These are phyloP conservation scores for Symbiodinium natans DNA, from an alignment of 73 alveolate species.

Conservation along the genomic window DNA sequence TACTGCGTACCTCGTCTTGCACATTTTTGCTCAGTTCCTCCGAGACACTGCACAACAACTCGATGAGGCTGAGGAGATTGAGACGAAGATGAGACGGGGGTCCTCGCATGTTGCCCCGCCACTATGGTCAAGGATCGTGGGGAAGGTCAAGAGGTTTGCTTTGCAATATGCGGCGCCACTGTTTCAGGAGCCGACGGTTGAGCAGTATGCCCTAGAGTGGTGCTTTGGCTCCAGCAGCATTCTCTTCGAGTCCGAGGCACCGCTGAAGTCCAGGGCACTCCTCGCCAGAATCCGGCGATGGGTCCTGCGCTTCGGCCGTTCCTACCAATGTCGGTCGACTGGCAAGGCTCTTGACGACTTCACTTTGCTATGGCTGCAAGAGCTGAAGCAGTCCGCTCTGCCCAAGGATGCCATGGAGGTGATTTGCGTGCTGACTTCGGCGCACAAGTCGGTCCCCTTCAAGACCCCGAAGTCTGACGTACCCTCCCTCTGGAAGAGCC, in stretches of 20 bases:
- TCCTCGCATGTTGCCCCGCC: too few species aligned
- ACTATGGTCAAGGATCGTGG: not conserved
- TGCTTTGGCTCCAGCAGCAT: not conserved
- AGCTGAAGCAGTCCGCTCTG: not conserved
- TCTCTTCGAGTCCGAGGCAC: not conserved
- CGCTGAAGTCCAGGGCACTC: not conserved
- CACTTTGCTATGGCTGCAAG: not conserved
- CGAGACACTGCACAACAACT: not conserved
- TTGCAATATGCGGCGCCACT: not conserved
- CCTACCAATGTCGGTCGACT: not conserved
- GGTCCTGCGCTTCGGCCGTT: not conserved
- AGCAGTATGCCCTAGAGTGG: not conserved
- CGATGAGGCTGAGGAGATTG: not conserved
- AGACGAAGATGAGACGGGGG: not conserved
- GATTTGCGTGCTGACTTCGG: not conserved
- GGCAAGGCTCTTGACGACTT: not conserved
- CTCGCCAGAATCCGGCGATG: not conserved
- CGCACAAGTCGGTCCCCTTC: not conserved
- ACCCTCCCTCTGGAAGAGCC: not conserved
- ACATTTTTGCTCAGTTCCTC: not conserved
- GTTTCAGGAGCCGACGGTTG: not conserved
- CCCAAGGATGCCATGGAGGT: not conserved
- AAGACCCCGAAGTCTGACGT: not conserved
- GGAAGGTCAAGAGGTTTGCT: not conserved
- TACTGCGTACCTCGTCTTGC: not conserved